A percentile compares a stretch with the other conserved stretches of the same genome.
Conservation (phyloP, 2,329 filamentous ascomycete species). For the Colletotrichum eleusines region DNA sequence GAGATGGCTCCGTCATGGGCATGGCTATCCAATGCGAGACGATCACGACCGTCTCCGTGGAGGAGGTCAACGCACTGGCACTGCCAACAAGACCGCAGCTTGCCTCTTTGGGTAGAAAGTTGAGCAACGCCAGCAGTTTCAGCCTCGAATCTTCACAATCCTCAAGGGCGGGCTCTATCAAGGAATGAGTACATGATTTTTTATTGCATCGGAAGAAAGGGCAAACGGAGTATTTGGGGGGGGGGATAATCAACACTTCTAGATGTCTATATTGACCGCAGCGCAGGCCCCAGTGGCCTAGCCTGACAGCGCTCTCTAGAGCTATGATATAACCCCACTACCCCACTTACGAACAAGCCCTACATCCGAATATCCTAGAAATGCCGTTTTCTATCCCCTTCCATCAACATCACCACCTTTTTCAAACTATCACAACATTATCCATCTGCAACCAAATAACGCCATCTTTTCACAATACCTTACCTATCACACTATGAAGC, state of each 20-base stretch:
- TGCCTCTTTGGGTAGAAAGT: constrained; percentile 18
- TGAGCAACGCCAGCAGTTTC: constrained; percentile 20
- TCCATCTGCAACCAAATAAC: no score
- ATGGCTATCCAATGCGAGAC: constrained; percentile 59
- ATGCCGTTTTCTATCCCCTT: no score
- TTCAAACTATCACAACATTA: no score
- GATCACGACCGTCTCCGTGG: constrained; percentile 57
- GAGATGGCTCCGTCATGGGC: constrained; percentile 43
- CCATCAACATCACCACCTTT: no score
- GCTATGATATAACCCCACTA: constrained; percentile 23
- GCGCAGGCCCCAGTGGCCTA: background rate
- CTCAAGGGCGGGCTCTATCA: background rate
- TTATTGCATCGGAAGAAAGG: background rate
- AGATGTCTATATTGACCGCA: background rate
- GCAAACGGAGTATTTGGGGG: background rate
- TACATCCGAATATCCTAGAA: no score
- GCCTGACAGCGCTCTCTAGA: constrained; percentile 1
- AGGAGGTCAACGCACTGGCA: constrained; percentile 47
- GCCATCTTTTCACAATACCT: no score
- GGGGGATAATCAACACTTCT: background rate
- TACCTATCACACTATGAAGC: no score
- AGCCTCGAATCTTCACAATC: constrained; percentile 1
- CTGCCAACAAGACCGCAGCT: background rate
- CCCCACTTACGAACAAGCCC: no score
- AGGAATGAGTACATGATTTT: background rate